A percentile compares a stretch with the other conserved stretches of the same genome.
phyloP scores from a whole-genome alignment of 2,329 filamentous ascomycete species.

The Tolypocladium ovalisporum region DNA sequence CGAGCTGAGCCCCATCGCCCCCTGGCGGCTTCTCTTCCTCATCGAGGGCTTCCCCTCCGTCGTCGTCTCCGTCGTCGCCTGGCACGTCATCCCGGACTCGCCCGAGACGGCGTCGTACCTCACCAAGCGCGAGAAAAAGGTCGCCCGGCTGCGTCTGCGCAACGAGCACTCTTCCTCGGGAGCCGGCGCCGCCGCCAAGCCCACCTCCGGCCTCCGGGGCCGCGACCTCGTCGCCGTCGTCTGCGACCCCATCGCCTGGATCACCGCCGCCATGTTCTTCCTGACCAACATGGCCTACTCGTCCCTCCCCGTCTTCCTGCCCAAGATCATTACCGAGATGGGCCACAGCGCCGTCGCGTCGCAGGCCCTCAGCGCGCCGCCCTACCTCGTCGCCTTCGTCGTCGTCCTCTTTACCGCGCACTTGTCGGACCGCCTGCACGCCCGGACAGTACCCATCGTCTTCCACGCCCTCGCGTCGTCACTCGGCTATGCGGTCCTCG shows the following conservation, averaged over 20 bases:
- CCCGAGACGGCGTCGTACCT: conserved; percentile 57
- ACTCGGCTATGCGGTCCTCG: conserved; percentile 48
- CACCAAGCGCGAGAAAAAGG: conserved; percentile 50
- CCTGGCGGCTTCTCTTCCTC: conserved; percentile 79
- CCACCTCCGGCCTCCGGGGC: conserved; percentile 33
- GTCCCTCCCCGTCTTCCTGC: conserved; percentile 78
- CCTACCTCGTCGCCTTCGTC: conserved; percentile 67
- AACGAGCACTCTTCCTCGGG: conserved; percentile 20
- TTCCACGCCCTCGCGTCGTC: conserved; percentile 58
- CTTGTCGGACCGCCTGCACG: conserved; percentile 55
- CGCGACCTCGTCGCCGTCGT: conserved; percentile 41
- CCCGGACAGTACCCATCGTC: conserved; percentile 56
- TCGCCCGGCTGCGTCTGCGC: conserved; percentile 59
- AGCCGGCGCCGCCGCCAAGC: background rate
- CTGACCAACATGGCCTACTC: conserved; percentile 80
- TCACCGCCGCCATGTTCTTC: conserved; percentile 77
- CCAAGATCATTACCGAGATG: conserved; percentile 69
- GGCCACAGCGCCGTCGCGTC: conserved; percentile 56
- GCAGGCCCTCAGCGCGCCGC: conserved; percentile 72
- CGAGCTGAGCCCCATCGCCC: conserved; percentile 54
- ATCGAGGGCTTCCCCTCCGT: conserved; percentile 79
- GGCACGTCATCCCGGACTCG: conserved; percentile 64
- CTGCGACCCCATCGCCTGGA: conserved; percentile 36
- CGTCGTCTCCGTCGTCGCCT: conserved; percentile 62
- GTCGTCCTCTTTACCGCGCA: conserved; percentile 62